Evolutionary conservation across 768 basidiomycete genomes (phyloP), one percentile per base, ranked within the genome.

Genomic region (Naganishia onofrii): DNA sequence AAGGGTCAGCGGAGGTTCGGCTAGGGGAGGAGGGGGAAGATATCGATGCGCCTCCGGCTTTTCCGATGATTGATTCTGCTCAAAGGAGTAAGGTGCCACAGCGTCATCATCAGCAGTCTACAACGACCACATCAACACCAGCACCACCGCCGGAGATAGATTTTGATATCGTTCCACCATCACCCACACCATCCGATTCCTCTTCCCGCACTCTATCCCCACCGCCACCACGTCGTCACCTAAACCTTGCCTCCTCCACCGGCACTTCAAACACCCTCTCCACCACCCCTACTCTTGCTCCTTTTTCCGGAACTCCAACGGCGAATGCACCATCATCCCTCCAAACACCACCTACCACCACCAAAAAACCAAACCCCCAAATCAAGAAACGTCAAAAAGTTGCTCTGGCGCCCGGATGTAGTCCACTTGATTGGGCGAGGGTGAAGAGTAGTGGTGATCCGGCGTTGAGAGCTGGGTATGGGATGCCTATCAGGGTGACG

Each of bases 341-440:
- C 17, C 67, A 60, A 29, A 46, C 36, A 2, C 79, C 79, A 9
- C 75, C 75, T 31, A 68, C 57, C 36, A 80, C 79, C 4, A 77
- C 70, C 31, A 73, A 68, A 53, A 74, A 74, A 57, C 79, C 79
- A 42, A 64, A 31, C 36, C 46, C 85, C n/a, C 84, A 85, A 10
- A 90, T 90, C 19, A 77, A 75, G 60, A 80, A 78, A 65, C 83
- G 87, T 26, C 85, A 84, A 34, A 97, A 94, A 82, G 93, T 96
- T 0, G 91, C 88, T 5, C 85, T 99, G 4, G 88, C 90, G 13
- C 94, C 95, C 1, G 96, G 96, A 7, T 90, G 89, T 80, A 90
- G 91, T 71, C 88, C 93, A 12, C 81, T 99, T 32, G 96, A 99
- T 81, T 99, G 95, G 95, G 93, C 92, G 1, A 87, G 85, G 55